Evolutionary conservation across 768 basidiomycete species (phyloP).

Genomic region (Suillus clintonianus): DNA sequence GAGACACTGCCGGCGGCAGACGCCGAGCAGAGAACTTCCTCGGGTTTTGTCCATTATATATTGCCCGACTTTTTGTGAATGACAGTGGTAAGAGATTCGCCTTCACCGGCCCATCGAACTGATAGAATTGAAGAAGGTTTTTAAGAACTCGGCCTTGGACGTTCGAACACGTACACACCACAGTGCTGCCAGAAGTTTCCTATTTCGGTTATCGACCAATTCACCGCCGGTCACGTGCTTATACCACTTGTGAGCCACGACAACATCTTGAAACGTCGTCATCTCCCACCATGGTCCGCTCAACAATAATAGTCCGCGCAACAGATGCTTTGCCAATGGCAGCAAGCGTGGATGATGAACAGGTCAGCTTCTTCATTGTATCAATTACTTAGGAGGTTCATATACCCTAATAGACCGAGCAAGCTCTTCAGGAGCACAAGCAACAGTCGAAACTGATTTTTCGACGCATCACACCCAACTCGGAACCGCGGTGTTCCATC

Average conservation of each 20-base stretch:
- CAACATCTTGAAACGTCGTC: background rate
- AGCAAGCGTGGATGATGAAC: conserved; percentile 96
- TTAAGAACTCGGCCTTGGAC: background rate
- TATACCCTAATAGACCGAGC: conserved; percentile 70
- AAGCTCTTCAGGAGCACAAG: conserved; percentile 93
- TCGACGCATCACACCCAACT: conserved; percentile 88
- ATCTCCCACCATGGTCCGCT: conserved; percentile 69
- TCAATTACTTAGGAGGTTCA: background rate
- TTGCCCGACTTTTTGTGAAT: background rate
- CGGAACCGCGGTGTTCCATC: conserved; percentile 95
- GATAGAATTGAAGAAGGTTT: background rate
- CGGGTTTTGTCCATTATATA: background rate
- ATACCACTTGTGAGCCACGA: background rate
- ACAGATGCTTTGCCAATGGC: conserved; percentile 89
- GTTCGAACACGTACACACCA: background rate
- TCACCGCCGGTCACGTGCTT: conserved; percentile 7
- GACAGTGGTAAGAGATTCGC: background rate
- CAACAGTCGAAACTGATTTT: conserved; percentile 98
- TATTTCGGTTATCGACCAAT: background rate
- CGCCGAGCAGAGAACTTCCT: background rate
- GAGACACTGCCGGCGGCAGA: background rate
- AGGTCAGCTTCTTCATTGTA: conserved; percentile 50
- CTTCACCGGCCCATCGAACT: background rate
- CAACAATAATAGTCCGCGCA: conserved; percentile 84
- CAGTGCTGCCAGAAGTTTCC: conserved; percentile 1